Conservation (phyloP, 1,284 basidiomycete species). For the Cryptococcus sp. region DNA sequence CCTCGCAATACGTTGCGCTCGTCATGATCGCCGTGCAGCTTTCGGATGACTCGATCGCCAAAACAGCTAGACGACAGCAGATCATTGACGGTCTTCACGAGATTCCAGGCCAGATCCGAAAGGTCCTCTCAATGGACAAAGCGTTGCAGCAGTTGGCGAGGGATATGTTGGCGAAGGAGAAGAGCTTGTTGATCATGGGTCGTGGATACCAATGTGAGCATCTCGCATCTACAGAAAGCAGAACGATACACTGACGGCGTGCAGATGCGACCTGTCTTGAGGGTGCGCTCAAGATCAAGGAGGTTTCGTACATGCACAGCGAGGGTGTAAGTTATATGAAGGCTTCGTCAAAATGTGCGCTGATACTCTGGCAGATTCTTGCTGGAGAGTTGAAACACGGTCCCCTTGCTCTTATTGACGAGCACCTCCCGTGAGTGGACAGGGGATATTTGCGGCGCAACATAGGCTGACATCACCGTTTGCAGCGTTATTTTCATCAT, state of each 20-base stretch:
- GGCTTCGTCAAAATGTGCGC: background rate
- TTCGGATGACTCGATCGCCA: constrained; percentile 92
- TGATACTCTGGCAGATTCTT: constrained; percentile 62
- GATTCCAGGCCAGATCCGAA: constrained; percentile 86
- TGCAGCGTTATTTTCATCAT: constrained; percentile 87
- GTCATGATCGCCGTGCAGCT: constrained; percentile 98
- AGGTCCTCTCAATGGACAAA: constrained; percentile 79
- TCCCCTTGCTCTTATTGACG: constrained; percentile 94
- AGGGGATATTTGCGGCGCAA: background rate
- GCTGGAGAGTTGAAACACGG: constrained; percentile 99
- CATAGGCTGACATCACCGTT: constrained; percentile 1
- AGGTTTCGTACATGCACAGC: constrained; percentile 89
- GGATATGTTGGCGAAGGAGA: constrained; percentile 74
- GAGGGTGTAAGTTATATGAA: constrained; percentile 61
- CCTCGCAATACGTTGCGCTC: constrained; percentile 97
- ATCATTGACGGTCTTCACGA: constrained; percentile 94
- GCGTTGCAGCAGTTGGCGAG: constrained; percentile 79
- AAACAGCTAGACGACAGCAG: constrained; percentile 83
- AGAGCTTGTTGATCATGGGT: constrained; percentile 94
- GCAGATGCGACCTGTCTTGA: constrained; percentile 93
- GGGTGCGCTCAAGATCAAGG: constrained; percentile 99
- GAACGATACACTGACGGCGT: background rate
- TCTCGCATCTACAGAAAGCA: background rate
- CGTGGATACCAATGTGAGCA: constrained; percentile 86
- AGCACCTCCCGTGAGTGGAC: constrained; percentile 76